A percentile compares a stretch with the other conserved stretches of the same genome.
phyloP scores from a whole-genome alignment of 139 green algal species.

The Gonium pectorale region DNA sequence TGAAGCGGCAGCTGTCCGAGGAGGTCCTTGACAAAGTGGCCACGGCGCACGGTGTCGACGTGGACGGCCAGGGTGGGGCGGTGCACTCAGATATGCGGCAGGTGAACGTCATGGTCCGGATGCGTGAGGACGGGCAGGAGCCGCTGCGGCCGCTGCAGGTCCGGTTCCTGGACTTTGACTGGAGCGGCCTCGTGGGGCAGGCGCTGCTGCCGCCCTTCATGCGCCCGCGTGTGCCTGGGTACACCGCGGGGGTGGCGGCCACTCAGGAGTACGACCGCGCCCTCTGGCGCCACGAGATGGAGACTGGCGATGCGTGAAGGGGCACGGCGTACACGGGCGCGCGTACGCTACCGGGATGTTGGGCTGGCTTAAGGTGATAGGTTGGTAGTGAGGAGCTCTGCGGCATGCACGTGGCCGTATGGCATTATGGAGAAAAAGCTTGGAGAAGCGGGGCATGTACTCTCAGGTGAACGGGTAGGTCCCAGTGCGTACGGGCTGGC shows the following conservation, averaged over 20 bases:
- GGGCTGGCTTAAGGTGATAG: too few relatives aligned
- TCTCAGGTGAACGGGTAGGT: too few relatives aligned
- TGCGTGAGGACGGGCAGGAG: not conserved
- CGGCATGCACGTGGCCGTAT: too few relatives aligned
- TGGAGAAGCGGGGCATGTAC: too few relatives aligned
- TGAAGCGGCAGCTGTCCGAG: not conserved
- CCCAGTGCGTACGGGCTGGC: too few relatives aligned
- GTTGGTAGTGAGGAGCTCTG: too few relatives aligned
- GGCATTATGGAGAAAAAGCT: too few relatives aligned
- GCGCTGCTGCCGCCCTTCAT: not conserved
- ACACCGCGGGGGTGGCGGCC: not conserved
- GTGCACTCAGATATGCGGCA: constrained; percentile 8
- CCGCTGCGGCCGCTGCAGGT: not conserved
- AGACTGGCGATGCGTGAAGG: too few relatives aligned
- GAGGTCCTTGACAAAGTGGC: not conserved
- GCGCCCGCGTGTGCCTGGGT: not conserved
- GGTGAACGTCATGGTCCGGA: constrained; percentile 7
- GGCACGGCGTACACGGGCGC: too few relatives aligned
- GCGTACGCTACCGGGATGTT: too few relatives aligned
- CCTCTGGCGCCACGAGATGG: too few relatives aligned
- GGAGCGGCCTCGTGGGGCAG: not conserved
- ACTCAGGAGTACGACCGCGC: constrained; percentile 1
- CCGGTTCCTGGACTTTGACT: constrained; percentile 11
- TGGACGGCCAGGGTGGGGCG: not conserved
- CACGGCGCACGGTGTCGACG: not conserved